Conservation (phyloP, 2,329 filamentous ascomycete genomes). For the Sporothrix brasiliensis region DNA sequence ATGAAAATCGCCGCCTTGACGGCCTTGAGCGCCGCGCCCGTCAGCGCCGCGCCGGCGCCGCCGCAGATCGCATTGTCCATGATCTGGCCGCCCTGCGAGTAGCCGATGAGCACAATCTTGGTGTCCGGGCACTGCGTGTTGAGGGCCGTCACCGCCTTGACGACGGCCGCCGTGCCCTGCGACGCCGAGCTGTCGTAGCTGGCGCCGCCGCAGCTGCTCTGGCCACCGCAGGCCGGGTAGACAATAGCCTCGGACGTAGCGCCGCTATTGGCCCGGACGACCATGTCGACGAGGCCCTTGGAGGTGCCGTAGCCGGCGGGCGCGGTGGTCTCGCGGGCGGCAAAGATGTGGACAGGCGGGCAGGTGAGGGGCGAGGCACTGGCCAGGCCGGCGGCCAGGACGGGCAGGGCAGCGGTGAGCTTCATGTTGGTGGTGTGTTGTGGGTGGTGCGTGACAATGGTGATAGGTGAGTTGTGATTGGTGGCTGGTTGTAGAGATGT, state of each 20-base stretch:
- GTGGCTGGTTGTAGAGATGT: too few relatives aligned
- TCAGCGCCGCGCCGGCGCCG: slow-evolving; percentile 55
- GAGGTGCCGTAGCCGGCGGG: slow-evolving; percentile 57
- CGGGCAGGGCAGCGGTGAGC: not conserved
- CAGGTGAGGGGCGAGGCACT: slow-evolving; percentile 38
- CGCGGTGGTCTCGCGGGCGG: slow-evolving; percentile 54
- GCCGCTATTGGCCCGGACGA: slow-evolving; percentile 53
- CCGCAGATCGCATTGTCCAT: slow-evolving; percentile 66
- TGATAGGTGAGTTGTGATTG: too few relatives aligned
- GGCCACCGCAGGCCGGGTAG: slow-evolving; percentile 66
- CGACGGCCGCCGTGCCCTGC: slow-evolving; percentile 61
- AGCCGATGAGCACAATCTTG: slow-evolving; percentile 63
- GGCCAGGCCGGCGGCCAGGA: slow-evolving; percentile 17
- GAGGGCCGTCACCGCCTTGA: slow-evolving; percentile 61
- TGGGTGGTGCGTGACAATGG: not conserved
- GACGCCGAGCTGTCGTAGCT: slow-evolving; percentile 62
- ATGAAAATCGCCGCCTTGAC: slow-evolving; percentile 68
- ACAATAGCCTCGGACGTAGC: slow-evolving; percentile 58
- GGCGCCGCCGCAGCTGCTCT: slow-evolving; percentile 59
- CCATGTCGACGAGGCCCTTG: slow-evolving; percentile 53
- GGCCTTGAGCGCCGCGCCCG: slow-evolving; percentile 53
- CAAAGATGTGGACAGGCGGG: slow-evolving; percentile 51
- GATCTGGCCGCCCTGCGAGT: slow-evolving; percentile 67
- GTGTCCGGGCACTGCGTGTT: slow-evolving; percentile 59
- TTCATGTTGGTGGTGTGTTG: slow-evolving; percentile 7